Evolutionary conservation across 257 asterid species (phyloP).

Genomic region (Galeopsis tetrahit): DNA sequence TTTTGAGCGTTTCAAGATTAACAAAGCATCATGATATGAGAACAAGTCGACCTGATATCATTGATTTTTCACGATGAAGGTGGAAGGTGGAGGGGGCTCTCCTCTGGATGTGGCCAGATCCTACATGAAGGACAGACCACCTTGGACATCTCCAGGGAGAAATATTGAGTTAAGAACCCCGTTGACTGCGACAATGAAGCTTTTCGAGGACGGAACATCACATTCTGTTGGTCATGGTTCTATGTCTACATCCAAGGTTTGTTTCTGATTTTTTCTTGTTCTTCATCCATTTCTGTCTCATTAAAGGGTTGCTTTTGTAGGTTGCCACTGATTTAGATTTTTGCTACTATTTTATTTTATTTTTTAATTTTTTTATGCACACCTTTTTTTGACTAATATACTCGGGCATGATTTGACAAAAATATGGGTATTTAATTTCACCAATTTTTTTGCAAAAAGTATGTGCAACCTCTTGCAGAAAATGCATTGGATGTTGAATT

Average conservation of each 20-base stretch:
- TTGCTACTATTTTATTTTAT: not conserved
- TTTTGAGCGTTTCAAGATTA: constrained; percentile 24
- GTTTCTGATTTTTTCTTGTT: constrained; percentile 18
- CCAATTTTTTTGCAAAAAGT: not conserved
- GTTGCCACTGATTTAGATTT: constrained; percentile 13
- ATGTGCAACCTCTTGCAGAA: constrained; percentile 14
- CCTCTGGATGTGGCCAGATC: constrained; percentile 78
- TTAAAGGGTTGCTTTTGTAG: constrained; percentile 21
- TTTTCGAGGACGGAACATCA: constrained; percentile 52
- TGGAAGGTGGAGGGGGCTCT: constrained; percentile 61
- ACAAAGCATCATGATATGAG: constrained; percentile 27
- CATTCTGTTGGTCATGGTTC: constrained; percentile 51
- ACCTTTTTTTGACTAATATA: not conserved
- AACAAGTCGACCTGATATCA: constrained; percentile 30
- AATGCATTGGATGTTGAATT: constrained; percentile 27
- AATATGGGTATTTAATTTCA: not conserved
- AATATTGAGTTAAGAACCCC: constrained; percentile 59
- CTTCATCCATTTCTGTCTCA: constrained; percentile 23
- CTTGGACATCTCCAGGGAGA: constrained; percentile 72
- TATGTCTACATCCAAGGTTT: constrained; percentile 67
- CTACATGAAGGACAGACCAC: constrained; percentile 75
- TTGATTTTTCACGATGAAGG: constrained; percentile 44
- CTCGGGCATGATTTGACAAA: not conserved
- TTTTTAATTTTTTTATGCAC: not conserved
- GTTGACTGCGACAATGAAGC: constrained; percentile 45